phyloP scores from a whole-genome alignment of 1,284 basidiomycete genomes.

The Bjerkandera adusta region DNA sequence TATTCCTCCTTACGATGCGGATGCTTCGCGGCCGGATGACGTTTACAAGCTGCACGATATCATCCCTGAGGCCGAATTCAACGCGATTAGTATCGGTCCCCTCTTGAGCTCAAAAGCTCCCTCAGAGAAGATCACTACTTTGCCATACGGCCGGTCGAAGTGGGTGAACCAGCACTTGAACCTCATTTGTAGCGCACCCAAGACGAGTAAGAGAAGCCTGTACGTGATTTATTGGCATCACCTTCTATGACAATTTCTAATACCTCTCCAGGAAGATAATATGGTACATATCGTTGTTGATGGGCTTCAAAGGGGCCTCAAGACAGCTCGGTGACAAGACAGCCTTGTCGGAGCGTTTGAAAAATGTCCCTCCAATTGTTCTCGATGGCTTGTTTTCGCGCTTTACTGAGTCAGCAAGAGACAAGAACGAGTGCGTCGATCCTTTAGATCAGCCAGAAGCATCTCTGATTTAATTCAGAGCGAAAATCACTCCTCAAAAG shows the following conservation, averaged over 20 bases:
- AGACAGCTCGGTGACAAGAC: conserved; percentile 46
- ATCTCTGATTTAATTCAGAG: conserved; percentile 36
- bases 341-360: conserved; percentile 52
- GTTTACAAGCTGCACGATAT: conserved; percentile 77
- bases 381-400: conserved; percentile 74
- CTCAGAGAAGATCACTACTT: conserved; percentile 48
- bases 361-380: conserved; percentile 58
- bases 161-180: conserved; percentile 69
- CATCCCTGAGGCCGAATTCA: conserved; percentile 77
- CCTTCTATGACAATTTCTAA: background rate
- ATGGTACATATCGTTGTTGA: conserved; percentile 76
- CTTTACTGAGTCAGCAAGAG: conserved; percentile 75
- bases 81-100: conserved; percentile 52
- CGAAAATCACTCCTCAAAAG: conserved; percentile 66
- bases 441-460: background rate
- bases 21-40: conserved; percentile 65
- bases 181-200: conserved; percentile 38
- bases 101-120: conserved; percentile 51
- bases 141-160: conserved; percentile 62
- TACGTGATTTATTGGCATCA: conserved; percentile 34
- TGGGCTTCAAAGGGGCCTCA: conserved; percentile 60
- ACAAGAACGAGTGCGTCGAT: conserved; percentile 52
- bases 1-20: conserved; percentile 70
- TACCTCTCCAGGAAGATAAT: conserved; percentile 59
- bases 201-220: conserved; percentile 58